Percentiles rank a stretch among this genome's conserved stretches.
Conservation (phyloP, 768 basidiomycete genomes). For the Russula emetica region DNA sequence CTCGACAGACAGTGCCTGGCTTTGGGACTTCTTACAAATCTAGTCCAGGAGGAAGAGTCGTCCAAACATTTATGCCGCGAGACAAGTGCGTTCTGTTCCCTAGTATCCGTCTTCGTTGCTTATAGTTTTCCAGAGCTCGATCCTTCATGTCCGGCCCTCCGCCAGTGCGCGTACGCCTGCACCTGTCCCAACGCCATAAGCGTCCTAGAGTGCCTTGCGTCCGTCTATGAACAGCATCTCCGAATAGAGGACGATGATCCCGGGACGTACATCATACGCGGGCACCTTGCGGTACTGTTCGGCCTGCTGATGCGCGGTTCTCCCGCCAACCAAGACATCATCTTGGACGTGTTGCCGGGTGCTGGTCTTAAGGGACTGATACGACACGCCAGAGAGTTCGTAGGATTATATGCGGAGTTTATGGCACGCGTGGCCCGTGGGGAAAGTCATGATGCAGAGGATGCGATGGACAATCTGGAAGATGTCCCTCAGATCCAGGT, state of each 20-base stretch:
- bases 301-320: conserved; percentile 44
- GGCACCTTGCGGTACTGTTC: conserved; percentile 72
- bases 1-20: conserved; percentile 74
- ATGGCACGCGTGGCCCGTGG: conserved; percentile 30
- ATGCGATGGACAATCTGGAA: conserved; percentile 20
- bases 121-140: conserved; percentile 42
- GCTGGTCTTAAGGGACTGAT: conserved; percentile 36
- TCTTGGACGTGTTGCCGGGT: conserved; percentile 39
- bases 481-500: conserved; percentile 5
- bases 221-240: conserved; percentile 45
- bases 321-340: conserved; percentile 33
- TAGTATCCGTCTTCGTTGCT: conserved; percentile 1
- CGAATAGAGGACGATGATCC: conserved; percentile 32
- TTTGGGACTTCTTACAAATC: conserved; percentile 70
- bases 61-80: conserved; percentile 45
- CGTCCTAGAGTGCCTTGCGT: conserved; percentile 48
- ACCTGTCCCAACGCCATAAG: conserved; percentile 44
- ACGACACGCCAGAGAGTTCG: conserved; percentile 40
- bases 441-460: conserved; percentile 19
- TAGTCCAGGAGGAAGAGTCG: conserved; percentile 57
- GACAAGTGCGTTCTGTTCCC: conserved; percentile 46
- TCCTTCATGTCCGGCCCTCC: conserved; percentile 48
- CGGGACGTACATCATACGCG: conserved; percentile 50
- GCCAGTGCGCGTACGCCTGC: conserved; percentile 51
- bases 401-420: conserved; percentile 40